Conservation (phyloP, 345 rosid species). For the Populus pruinosa region DNA sequence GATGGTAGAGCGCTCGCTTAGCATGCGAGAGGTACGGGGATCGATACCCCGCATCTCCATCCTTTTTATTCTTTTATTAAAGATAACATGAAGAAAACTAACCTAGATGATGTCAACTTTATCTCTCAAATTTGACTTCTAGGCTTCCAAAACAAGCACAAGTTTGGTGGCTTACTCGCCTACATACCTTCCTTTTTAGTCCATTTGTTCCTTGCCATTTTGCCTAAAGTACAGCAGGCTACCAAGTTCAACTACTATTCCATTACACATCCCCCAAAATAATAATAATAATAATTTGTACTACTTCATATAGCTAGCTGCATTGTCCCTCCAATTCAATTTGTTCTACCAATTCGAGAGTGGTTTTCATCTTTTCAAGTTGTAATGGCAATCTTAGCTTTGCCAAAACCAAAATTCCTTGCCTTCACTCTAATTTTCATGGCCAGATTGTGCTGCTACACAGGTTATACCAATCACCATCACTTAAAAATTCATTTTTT, state of each 20-base stretch:
- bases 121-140: too few species aligned
- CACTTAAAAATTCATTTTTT: neutral
- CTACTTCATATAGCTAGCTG: neutral
- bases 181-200: neutral
- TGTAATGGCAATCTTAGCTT: constrained; percentile 5
- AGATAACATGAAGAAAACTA: too few species aligned
- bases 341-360: too few species aligned
- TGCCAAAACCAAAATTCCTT: neutral
- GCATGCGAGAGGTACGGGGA: constrained; percentile 82
- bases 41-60: constrained; percentile 87
- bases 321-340: neutral
- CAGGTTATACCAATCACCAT: constrained; percentile 11
- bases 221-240: neutral
- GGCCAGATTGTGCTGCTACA: constrained; percentile 2
- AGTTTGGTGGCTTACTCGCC: neutral
- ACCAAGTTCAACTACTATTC: constrained; percentile 9
- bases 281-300: too few species aligned
- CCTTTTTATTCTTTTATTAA: neutral
- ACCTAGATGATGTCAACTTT: too few species aligned
- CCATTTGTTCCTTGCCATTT: constrained; percentile 3
- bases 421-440: constrained; percentile 8
- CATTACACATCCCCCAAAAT: too few species aligned
- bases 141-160: neutral
- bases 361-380: neutral
- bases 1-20: constrained; percentile 88